Base-by-base conservation (phyloP, 2,329 filamentous ascomycete species). In the Trichoderma atrobrunneum region DNA sequence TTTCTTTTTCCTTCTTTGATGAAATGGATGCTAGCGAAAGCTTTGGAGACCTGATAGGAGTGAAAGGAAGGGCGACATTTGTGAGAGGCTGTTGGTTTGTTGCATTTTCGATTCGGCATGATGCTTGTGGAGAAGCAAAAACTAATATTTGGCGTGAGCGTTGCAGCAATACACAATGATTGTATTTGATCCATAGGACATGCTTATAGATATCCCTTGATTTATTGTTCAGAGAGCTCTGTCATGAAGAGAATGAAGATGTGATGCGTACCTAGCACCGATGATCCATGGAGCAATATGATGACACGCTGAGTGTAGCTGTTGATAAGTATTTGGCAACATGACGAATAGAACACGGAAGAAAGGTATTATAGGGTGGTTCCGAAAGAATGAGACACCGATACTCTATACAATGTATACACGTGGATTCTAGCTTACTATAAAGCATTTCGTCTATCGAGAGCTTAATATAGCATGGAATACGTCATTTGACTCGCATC, bases 161-260 rank as follows among this genome's bases (percentile, higher is more conserved):
- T 26, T 54, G 6, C 7, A 18, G 48, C 32, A 12, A 70, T 61
- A 36, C 28, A 8, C 12, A 54, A 54, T 18, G n/a, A 36, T 5
- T 39, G 21, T 30, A 14, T 62, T n/a, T 70, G 43, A 26, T 51
- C 11, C n/a, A 51, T 51, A 16, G 5, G n/a, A 26, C 24, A 51
- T 26, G 32, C n/a, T 69, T 54, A 26, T 54, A 36, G 66, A 54
- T 54, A 54, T 54, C 48, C 48, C n/a, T 54, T 24, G 11, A 24
- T 54, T 54, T 54, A 24, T 54, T 1, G 48, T 24, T 24, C 11
- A 54, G 1, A 14, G 48, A 54, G 11, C 48, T 14, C 3, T 7
- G 21, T 24, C 24, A 14, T 24, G 6, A 0, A 54, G 48, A 51
- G n/a, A 0, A 3, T 12, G 48, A 54, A 24, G 21, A 24, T 24